Evolutionary conservation across 352 stramenopile genomes (phyloP).

Genomic region (Pythium vanterpoolii): DNA sequence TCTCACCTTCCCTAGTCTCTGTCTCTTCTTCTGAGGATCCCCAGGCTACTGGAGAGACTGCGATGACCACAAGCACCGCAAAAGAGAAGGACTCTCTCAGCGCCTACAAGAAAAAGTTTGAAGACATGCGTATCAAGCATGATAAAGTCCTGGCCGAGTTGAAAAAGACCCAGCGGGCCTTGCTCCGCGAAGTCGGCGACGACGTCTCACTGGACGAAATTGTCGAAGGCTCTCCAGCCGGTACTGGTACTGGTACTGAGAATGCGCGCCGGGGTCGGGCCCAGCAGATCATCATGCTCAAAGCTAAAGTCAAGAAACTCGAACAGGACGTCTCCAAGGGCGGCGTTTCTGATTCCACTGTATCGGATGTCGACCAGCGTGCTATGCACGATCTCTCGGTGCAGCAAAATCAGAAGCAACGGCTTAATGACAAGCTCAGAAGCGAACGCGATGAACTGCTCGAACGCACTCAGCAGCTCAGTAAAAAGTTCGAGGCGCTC

Average conservation of each 20-base stretch:
- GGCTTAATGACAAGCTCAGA: slow-evolving; percentile 56
- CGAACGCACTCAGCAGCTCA: slow-evolving; percentile 50
- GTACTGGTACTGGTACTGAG: slow-evolving; percentile 5
- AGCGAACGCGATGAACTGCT: slow-evolving; percentile 55
- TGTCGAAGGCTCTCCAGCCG: slow-evolving; percentile 28
- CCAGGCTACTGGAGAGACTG: slow-evolving; percentile 2
- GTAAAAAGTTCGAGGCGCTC: slow-evolving; percentile 58
- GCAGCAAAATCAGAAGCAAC: slow-evolving; percentile 59
- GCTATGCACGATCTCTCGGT: slow-evolving; percentile 56
- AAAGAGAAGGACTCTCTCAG: slow-evolving; percentile 12
- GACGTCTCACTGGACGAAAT: slow-evolving; percentile 52
- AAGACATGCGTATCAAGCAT: slow-evolving; percentile 63
- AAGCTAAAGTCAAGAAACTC: slow-evolving; percentile 78
- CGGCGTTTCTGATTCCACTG: background rate
- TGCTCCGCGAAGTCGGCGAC: slow-evolving; percentile 65
- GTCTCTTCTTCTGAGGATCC: too few species aligned
- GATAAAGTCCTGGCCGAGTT: slow-evolving; percentile 51
- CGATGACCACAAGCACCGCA: background rate
- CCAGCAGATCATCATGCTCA: slow-evolving; percentile 85
- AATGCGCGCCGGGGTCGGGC: slow-evolving; percentile 50
- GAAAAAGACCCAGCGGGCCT: slow-evolving; percentile 67
- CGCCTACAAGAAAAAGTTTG: slow-evolving; percentile 44
- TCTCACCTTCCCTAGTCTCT: too few species aligned
- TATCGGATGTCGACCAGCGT: slow-evolving; percentile 51
- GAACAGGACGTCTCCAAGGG: slow-evolving; percentile 35